Evolutionary conservation across 2,329 filamentous ascomycete genomes (phyloP).

Genomic region (Fusarium zealandicum): DNA sequence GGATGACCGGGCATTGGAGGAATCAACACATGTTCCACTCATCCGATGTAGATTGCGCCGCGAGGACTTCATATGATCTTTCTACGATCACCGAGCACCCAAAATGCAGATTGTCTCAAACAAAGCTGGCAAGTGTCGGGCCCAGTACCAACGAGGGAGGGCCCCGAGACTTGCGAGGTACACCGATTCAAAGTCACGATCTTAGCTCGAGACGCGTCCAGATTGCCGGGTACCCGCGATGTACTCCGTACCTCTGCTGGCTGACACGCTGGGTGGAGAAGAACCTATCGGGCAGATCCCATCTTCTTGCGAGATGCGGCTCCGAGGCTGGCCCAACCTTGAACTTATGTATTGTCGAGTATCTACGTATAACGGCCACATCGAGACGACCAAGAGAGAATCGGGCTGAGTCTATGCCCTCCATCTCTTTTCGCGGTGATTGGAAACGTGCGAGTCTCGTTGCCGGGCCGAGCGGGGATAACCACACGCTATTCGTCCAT

Average conservation of each 20-base stretch:
- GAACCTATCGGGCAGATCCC: conserved; percentile 38
- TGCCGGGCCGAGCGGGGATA: conserved; percentile 15
- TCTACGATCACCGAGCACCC: neutral
- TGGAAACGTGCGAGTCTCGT: neutral
- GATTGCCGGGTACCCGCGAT: conserved; percentile 41
- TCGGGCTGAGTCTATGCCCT: neutral
- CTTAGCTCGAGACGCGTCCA: conserved; percentile 41
- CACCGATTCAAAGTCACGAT: conserved; percentile 41
- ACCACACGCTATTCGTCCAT: conserved; percentile 6
- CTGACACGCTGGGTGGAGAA: conserved; percentile 35
- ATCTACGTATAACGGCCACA: conserved; percentile 17
- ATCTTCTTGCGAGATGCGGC: conserved; percentile 36
- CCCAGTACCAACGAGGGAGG: conserved; percentile 30
- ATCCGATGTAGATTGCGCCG: neutral
- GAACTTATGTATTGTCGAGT: conserved; percentile 19
- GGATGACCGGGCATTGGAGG: neutral
- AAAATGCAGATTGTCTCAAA: neutral
- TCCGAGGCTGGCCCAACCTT: conserved; percentile 37
- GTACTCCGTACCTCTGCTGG: conserved; percentile 23
- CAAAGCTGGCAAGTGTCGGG: conserved; percentile 13
- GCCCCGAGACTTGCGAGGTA: conserved; percentile 38
- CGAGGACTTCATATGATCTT: too few species aligned
- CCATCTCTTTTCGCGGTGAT: neutral
- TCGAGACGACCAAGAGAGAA: conserved; percentile 9
- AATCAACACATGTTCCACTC: neutral